Evolutionary conservation across 192 early-diverging fungal species (phyloP), one percentile per base, ranked within the genome.

Genomic region (Pilobolus umbonatus): DNA sequence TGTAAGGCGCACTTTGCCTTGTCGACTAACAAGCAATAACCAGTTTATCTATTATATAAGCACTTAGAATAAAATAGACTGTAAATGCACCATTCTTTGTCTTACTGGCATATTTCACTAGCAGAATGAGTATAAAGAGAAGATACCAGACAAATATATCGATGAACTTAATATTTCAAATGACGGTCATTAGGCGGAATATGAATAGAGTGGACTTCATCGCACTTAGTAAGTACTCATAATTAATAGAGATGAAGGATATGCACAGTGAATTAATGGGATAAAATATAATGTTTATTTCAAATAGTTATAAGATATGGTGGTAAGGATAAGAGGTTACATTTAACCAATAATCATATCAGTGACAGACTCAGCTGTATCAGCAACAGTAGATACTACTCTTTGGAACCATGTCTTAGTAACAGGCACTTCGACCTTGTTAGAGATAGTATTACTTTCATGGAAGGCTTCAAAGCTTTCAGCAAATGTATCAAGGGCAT

Each of bases 1-100:
- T 48, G 82, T 80, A 30, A 92, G 79, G 5, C 90, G 82, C 14
- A 88, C 77, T 69, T 92, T 92, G 68, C 85, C 90, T 69, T 92
- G 90, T 19, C 88, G 78, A 62, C 85, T 88, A 34, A 92, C 83
- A 10, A 92, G 79, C 29, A 90, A 75, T 21, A 92, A 67, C 73
- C 81, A 92, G 29, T 92, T 87, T 52, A 88, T 81, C 85, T 85
- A 59, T 15, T 12, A 31, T 19, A 11, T 32, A 15, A 52, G 14
- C 6, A 17, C 14, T 8, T 12, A 38, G 15, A 38, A 38, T 12
- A 38, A 38, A 38, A 38, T 38, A 38, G 10, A 42, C 19, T 15
- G 14, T 42, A 42, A 42, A 42, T 17, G 4, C 39, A 42, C 19
- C 39, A 17, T 0, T 4, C 5, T 42, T 15, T 42, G 14, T 42